Evolutionary conservation across 2,329 filamentous ascomycete genomes (phyloP).

Genomic region (Dothideomycetes sp.): DNA sequence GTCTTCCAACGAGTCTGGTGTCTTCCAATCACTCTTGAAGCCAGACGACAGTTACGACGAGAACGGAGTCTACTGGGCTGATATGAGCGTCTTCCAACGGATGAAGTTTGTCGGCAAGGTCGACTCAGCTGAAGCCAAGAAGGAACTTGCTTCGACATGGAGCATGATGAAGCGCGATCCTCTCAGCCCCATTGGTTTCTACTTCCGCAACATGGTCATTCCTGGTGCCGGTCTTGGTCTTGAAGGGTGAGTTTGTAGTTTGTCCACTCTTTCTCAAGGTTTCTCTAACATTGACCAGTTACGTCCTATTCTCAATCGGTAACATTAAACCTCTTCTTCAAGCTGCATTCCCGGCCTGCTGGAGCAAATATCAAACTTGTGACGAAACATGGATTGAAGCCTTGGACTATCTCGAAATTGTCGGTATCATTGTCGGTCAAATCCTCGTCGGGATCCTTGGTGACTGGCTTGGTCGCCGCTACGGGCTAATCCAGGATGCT

Average conservation of each 20-base stretch:
- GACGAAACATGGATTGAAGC: conserved; percentile 69
- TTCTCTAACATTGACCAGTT: conserved; percentile 36
- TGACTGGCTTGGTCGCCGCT: conserved; percentile 79
- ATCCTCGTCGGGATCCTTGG: conserved; percentile 72
- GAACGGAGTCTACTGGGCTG: conserved; percentile 86
- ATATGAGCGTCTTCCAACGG: conserved; percentile 61
- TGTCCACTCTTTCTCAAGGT: not conserved
- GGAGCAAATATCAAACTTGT: conserved; percentile 54
- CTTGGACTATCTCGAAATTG: conserved; percentile 84
- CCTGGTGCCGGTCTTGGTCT: conserved; percentile 86
- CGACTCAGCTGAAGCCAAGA: conserved; percentile 57
- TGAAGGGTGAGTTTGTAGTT: conserved; percentile 49
- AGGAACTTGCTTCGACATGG: conserved; percentile 59
- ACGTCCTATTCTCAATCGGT: conserved; percentile 93
- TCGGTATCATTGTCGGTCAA: conserved; percentile 91
- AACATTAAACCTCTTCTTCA: conserved; percentile 78
- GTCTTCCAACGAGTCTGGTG: conserved; percentile 46
- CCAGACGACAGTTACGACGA: conserved; percentile 80
- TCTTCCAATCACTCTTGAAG: conserved; percentile 70
- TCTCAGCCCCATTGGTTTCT: conserved; percentile 71
- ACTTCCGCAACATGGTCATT: conserved; percentile 82
- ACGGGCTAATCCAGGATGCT: conserved; percentile 92
- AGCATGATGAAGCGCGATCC: conserved; percentile 79
- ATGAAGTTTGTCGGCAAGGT: conserved; percentile 64
- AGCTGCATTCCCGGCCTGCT: conserved; percentile 67